Evolutionary conservation across 306 rosid species (phyloP).

Genomic region (Styphnolobium japonicum): DNA sequence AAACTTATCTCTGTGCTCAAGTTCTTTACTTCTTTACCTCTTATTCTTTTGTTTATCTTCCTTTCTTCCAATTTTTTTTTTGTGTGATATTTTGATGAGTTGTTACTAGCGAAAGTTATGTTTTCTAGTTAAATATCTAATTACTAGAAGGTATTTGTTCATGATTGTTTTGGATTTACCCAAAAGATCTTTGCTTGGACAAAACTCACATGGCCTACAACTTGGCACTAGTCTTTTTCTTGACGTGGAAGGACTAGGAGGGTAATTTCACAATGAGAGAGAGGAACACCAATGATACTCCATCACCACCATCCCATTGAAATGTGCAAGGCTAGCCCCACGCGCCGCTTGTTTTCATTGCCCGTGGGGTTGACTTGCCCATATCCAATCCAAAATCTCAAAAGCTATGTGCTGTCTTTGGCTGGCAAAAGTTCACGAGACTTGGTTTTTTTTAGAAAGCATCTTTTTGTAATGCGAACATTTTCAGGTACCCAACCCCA

Average conservation of each 20-base stretch:
- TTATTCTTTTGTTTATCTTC: not conserved
- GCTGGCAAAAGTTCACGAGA: constrained; percentile 47
- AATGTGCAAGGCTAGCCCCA: constrained; percentile 5
- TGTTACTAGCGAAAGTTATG: too few species aligned
- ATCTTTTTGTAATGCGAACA: constrained; percentile 8
- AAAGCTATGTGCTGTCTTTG: not conserved
- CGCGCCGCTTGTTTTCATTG: not conserved
- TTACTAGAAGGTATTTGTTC: not conserved
- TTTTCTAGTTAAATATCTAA: too few species aligned
- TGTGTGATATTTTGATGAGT: not conserved
- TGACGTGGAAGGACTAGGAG: not conserved
- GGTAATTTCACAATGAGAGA: not conserved
- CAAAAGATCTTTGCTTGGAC: not conserved
- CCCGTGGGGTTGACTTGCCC: constrained; percentile 10
- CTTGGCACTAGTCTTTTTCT: not conserved
- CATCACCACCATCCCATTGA: not conserved
- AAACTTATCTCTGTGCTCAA: not conserved
- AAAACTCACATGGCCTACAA: not conserved
- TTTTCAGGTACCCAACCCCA: constrained; percentile 83
- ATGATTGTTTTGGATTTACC: not conserved
- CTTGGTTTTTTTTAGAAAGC: not conserved
- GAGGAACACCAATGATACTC: not conserved
- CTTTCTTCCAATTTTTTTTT: not conserved
- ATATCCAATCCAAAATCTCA: not conserved
- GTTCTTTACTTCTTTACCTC: not conserved